Evolutionary conservation across 208 protist genomes (phyloP), one percentile per base, ranked within the genome.

Genomic region (Herpetomonas samuelpessoai): DNA sequence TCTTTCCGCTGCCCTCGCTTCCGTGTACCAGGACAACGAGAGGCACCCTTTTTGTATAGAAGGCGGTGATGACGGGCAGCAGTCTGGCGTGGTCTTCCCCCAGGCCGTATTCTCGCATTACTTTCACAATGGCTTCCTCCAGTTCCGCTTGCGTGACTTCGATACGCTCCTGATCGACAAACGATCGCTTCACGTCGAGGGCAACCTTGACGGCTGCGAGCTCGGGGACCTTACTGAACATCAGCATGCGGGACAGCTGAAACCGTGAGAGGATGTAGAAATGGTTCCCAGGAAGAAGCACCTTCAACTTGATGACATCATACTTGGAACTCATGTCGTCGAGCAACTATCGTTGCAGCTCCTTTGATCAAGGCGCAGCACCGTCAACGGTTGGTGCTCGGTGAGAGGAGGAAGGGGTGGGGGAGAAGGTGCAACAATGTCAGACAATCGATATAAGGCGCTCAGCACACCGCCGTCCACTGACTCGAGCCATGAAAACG

Each of bases 281-380:
- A 49, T 88, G 72, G 0, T 70, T 62, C 9, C 53, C 70, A 25
- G 30, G 69, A 26, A 91, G 57, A 50, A 73, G 58, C 26, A 87
- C 79, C 58, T 78, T 72, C 9, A 87, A 39, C 65, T 91, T 85
- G 14, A 91, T 65, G 26, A 71, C 71, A 57, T 86, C 79, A 56
- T 84, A 87, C 46, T 85, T 91, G 25, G 79, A 82, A 24, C 76
- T 79, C 82, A 89, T 89, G 10, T n/a, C n/a, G n/a, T n/a, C n/a
- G n/a, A n/a, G n/a, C n/a, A n/a, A n/a, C n/a, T n/a, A n/a, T n/a
- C n/a, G n/a, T n/a, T n/a, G n/a, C n/a, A n/a, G n/a, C n/a, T n/a
- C n/a, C n/a, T n/a, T n/a, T n/a, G n/a, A n/a, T n/a, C n/a, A n/a
- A n/a, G n/a, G n/a, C n/a, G n/a, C n/a, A n/a, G n/a, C n/a, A n/a